Evolutionary conservation across 2,329 filamentous ascomycete species (phyloP).

Genomic region (Beauveria pseudobassiana): DNA sequence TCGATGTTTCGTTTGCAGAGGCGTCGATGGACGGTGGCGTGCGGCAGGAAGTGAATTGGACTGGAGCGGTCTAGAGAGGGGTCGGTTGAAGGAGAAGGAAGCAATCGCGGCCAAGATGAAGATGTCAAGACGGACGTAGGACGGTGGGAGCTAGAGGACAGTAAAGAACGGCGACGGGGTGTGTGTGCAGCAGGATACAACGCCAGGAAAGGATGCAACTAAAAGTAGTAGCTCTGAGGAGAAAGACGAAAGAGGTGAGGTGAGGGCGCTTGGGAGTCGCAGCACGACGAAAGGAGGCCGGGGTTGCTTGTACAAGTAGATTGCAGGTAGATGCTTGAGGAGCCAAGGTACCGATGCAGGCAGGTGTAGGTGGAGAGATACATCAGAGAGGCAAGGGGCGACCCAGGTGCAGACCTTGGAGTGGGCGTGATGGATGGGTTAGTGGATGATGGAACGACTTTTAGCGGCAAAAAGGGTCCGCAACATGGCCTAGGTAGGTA

Average conservation of each 20-base stretch:
- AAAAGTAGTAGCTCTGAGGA: slow-evolving; percentile 2
- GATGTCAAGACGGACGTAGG: not conserved
- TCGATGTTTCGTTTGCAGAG: not conserved
- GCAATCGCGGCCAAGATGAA: not conserved
- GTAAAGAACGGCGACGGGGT: not conserved
- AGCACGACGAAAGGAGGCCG: not conserved
- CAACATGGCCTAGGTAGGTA: too few relatives aligned
- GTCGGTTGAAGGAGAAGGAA: not conserved
- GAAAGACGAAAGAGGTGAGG: not conserved
- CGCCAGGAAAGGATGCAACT: slow-evolving; percentile 3
- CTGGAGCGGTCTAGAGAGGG: not conserved
- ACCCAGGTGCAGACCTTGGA: not conserved
- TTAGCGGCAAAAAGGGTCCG: too few relatives aligned
- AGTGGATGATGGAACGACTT: not conserved
- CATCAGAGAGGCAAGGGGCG: not conserved
- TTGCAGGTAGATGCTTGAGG: not conserved
- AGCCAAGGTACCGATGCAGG: not conserved
- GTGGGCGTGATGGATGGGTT: too few relatives aligned
- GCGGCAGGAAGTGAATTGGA: not conserved
- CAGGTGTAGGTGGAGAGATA: not conserved
- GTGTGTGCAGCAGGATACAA: not conserved
- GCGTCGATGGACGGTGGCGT: not conserved
- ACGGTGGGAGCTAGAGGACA: not conserved
- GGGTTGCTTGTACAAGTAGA: not conserved
- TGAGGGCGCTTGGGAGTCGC: not conserved